Base-by-base conservation (phyloP, 2,329 filamentous ascomycete species). In the Xylariales sp. region DNA sequence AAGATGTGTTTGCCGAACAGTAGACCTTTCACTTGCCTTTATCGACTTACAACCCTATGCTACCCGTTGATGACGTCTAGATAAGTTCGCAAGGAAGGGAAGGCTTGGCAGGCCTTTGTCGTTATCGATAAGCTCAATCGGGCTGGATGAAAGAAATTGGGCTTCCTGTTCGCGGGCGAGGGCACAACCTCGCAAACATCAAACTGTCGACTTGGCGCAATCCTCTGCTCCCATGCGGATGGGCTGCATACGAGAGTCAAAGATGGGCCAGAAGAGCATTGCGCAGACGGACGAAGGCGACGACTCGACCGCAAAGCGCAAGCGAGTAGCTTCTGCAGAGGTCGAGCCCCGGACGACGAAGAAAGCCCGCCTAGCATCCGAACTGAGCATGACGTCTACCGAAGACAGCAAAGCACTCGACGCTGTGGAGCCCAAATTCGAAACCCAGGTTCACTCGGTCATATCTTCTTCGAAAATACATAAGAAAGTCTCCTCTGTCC, bases 401-500 rank as follows among this genome's bases (percentile, higher is more conserved):
- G 56, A 52, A 9, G 64, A 71, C 16, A 63, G 71, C 54, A 65
- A 66, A 43, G 52, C 63, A 8, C 53, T 73, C n/a, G 54, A 73
- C 42, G 51, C 57, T 18, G 63, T 80, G 14, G 57, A 58, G 15
- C 48, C 61, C 3, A 70, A 68, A 39, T 73, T 74, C 58, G 64
- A 75, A 34, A 57, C 82, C 38, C 69, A 73, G 24, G 52, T 69
- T 1, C 64, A 74, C 39, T 78, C 72, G 15, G 69, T 83, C 32
- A 71, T 82, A 28, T 77, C 78, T 3, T 80, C 78, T 2, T 73
- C 78, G 4, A 69, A 74, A 53, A 82, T 85, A 45, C 65, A 66
- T 46, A 76, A 75, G 52, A 74, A 76, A 43, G 68, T 79, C 44
- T 56, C 57, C 16, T 62, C 66, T 20, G 58, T 70, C 28, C 55